A percentile compares a stretch with the other conserved stretches of the same genome.
phyloP scores from a whole-genome alignment of 345 rosid genomes.

The Tarenaya hassleriana region DNA sequence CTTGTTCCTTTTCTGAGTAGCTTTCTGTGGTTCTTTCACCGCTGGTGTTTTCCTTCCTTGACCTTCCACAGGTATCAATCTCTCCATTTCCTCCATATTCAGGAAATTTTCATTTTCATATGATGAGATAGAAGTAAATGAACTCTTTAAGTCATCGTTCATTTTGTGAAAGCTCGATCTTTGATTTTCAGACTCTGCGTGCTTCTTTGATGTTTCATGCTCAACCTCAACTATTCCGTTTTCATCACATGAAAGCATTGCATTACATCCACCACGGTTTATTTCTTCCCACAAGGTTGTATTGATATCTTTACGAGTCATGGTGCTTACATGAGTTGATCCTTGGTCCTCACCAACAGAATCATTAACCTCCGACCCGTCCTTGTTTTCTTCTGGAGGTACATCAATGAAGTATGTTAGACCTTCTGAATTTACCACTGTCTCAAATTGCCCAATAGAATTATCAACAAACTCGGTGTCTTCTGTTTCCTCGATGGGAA shows the following conservation, averaged over 20 bases:
- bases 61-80: constrained; percentile 1
- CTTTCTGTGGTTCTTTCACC: neutral
- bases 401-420: constrained; percentile 9
- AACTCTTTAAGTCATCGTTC: neutral
- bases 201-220: no score
- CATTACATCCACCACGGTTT: no score
- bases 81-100: no score
- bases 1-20: constrained; percentile 17
- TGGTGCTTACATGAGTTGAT: neutral
- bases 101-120: no score
- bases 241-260: no score
- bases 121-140: neutral
- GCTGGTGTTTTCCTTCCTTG: neutral
- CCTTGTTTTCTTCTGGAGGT: constrained; percentile 21
- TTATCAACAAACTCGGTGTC: neutral
- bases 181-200: no score
- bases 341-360: neutral
- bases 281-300: no score
- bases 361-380: neutral
- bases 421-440: constrained; percentile 1
- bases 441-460: neutral
- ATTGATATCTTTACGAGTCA: no score
- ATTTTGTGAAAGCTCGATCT: no score
- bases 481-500: constrained; percentile 22
- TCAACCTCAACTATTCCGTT: no score